Conservation (phyloP, 495 filamentous ascomycete genomes). For the Staphylotrichum tortipilum region DNA sequence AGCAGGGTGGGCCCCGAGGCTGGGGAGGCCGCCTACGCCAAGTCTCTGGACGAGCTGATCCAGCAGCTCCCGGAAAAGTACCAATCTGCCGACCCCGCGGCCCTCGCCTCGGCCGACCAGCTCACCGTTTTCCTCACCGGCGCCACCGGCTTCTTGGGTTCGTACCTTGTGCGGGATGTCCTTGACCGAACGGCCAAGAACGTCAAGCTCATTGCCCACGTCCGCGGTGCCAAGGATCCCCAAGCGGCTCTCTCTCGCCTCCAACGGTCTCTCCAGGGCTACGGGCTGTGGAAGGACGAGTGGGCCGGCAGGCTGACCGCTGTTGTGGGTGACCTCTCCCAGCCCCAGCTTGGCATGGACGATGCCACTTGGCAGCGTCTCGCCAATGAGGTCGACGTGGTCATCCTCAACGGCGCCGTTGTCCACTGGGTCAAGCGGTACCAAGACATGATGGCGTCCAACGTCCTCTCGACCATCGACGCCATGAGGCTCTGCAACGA, state of each 20-base stretch:
- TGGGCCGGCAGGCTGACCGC: conserved; percentile 57
- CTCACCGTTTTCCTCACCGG: conserved; percentile 77
- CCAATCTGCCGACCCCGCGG: conserved; percentile 26
- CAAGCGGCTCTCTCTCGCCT: conserved; percentile 43
- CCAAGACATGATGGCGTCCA: conserved; percentile 62
- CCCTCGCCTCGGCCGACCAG: conserved; percentile 23
- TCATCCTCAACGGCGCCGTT: conserved; percentile 85
- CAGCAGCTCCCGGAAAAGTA: conserved; percentile 30
- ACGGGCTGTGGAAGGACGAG: conserved; percentile 70
- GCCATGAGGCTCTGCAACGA: conserved; percentile 64
- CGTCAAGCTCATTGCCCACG: conserved; percentile 65
- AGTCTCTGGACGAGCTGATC: conserved; percentile 43
- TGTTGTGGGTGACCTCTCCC: conserved; percentile 64
- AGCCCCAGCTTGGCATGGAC: conserved; percentile 62
- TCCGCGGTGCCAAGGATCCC: conserved; percentile 53
- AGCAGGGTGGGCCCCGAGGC: conserved; percentile 37
- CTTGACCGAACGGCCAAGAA: conserved; percentile 49
- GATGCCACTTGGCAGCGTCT: conserved; percentile 55
- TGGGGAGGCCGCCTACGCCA: conserved; percentile 60
- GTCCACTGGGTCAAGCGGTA: conserved; percentile 86
- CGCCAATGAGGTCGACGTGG: conserved; percentile 56
- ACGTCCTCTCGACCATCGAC: conserved; percentile 75
- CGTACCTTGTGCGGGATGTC: conserved; percentile 69
- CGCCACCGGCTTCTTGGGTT: conserved; percentile 84
- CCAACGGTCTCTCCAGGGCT: conserved; percentile 51